Conservation (phyloP, 2,329 filamentous ascomycete species). For the Trichothecium roseum region DNA sequence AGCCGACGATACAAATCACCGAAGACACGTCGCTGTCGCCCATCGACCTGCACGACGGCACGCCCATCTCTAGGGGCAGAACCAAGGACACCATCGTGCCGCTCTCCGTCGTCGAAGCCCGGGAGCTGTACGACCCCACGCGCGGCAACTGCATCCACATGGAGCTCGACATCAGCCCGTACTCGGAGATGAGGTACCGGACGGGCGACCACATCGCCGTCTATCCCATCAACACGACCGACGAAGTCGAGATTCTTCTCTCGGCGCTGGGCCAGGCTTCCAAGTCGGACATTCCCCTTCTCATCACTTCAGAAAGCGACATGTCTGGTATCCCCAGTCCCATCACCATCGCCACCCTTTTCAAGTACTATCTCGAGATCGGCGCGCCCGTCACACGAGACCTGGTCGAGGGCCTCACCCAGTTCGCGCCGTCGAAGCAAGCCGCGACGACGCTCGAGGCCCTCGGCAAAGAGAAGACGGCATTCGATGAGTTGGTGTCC, state of each 20-base stretch:
- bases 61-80: too few relatives aligned
- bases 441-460: too few relatives aligned
- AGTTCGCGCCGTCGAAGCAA: too few relatives aligned
- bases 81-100: neutral
- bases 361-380: slow-evolving; percentile 36
- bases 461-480: slow-evolving; percentile 21
- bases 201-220: slow-evolving; percentile 30
- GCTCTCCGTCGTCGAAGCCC: slow-evolving; percentile 39
- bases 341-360: slow-evolving; percentile 24
- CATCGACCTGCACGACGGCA: neutral
- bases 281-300: neutral
- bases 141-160: slow-evolving; percentile 21
- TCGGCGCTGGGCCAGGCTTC: slow-evolving; percentile 12
- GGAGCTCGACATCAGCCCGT: slow-evolving; percentile 22
- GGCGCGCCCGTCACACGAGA: slow-evolving; percentile 25
- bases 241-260: slow-evolving; percentile 20
- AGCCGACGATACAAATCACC: too few relatives aligned
- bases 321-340: slow-evolving; percentile 23
- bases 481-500: slow-evolving; percentile 10
- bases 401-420: slow-evolving; percentile 34
- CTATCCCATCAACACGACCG: slow-evolving; percentile 26
- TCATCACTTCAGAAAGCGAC: slow-evolving; percentile 7
- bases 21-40: too few relatives aligned
- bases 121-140: slow-evolving; percentile 10
- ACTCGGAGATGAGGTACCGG: slow-evolving; percentile 20